phyloP scores from a whole-genome alignment of 345 rosid species.

The Mallotus nudiflorus region DNA sequence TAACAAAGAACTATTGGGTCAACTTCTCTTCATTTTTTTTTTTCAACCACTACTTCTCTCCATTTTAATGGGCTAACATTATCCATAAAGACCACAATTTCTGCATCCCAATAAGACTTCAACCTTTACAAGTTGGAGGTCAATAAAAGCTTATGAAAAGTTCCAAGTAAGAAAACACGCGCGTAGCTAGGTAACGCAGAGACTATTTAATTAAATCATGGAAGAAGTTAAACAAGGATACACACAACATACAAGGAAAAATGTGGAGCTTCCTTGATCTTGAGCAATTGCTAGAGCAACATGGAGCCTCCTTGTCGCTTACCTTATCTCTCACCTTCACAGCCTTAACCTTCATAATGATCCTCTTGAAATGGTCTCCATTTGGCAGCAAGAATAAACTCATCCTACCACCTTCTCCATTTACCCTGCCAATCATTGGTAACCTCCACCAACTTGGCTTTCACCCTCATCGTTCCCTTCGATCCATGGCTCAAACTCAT shows the following conservation, averaged over 20 bases:
- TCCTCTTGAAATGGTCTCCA: neutral
- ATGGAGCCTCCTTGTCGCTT: neutral
- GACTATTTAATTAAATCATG: neutral
- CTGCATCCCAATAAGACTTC: too few relatives aligned
- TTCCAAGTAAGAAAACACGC: too few relatives aligned
- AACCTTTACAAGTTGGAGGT: too few relatives aligned
- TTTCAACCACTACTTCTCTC: too few relatives aligned
- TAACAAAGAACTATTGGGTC: too few relatives aligned
- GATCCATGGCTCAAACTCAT: neutral
- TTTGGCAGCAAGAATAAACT: too few relatives aligned
- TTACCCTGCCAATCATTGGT: neutral
- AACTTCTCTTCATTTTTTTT: too few relatives aligned
- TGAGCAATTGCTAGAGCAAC: neutral
- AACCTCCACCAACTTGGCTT: constrained; percentile 3
- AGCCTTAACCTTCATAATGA: neutral
- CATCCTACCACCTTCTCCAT: neutral
- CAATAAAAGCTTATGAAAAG: too few relatives aligned
- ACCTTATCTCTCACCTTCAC: neutral
- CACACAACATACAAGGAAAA: neutral
- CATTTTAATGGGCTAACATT: too few relatives aligned
- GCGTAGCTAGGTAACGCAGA: too few relatives aligned
- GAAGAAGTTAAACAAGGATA: neutral
- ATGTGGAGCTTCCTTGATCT: neutral
- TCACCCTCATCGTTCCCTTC: neutral
- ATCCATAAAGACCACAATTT: too few relatives aligned